Percentiles rank a stretch among this genome's conserved stretches.
Conservation (phyloP, 2,329 filamentous ascomycete genomes). For the Aspergillus tanneri region DNA sequence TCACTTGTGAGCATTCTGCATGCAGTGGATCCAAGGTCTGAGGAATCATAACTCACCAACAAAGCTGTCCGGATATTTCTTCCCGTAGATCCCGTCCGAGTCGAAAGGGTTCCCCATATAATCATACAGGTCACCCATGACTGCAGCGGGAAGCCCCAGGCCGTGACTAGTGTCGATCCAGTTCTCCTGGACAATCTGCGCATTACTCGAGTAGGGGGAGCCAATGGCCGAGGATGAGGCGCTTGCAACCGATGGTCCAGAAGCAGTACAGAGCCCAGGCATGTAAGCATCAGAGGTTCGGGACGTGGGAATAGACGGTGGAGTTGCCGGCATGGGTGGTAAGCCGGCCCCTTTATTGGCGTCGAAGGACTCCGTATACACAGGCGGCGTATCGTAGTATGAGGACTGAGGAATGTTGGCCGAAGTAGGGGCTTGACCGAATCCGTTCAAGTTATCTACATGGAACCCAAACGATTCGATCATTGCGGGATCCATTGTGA, state of each 20-base stretch:
- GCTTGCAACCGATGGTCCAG: constrained; percentile 56
- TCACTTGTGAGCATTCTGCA: neutral
- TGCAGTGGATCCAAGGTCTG: neutral
- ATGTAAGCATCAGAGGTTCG: constrained; percentile 44
- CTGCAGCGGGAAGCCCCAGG: constrained; percentile 63
- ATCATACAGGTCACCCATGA: constrained; percentile 58
- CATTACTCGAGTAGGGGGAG: constrained; percentile 64
- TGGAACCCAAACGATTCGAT: constrained; percentile 33
- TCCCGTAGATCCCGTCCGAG: constrained; percentile 42
- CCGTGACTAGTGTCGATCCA: constrained; percentile 56
- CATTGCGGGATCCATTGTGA: constrained; percentile 34
- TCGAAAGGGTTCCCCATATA: constrained; percentile 49
- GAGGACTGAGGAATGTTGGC: constrained; percentile 24
- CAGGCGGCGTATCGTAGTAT: constrained; percentile 30
- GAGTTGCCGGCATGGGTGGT: constrained; percentile 33
- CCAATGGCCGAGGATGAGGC: constrained; percentile 66
- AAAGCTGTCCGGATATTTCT: constrained; percentile 43
- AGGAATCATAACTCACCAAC: constrained; percentile 30
- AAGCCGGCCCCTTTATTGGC: constrained; percentile 28
- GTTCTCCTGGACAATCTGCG: constrained; percentile 58
- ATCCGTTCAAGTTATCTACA: constrained; percentile 26
- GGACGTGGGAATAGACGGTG: constrained; percentile 32
- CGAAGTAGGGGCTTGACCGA: constrained; percentile 23
- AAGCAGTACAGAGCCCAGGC: constrained; percentile 61
- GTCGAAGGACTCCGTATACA: constrained; percentile 29